Evolutionary conservation across 1,284 basidiomycete species (phyloP).

Genomic region (Termitomyces sp.): DNA sequence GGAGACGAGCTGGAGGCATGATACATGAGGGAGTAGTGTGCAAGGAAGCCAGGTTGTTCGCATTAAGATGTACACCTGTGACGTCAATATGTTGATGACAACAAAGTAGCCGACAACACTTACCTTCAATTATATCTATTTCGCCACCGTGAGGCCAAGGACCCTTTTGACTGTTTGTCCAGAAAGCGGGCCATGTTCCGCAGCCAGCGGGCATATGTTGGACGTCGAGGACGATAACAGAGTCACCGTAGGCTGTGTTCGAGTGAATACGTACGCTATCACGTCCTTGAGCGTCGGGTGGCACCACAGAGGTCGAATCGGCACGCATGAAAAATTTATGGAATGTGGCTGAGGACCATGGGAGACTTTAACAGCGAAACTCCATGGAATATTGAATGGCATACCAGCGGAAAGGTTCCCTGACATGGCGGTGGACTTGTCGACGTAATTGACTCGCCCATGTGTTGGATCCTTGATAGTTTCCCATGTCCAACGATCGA

Average conservation of each 20-base stretch:
- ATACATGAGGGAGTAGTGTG: conserved; percentile 47
- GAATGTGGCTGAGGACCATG: conserved; percentile 24
- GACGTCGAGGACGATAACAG: conserved; percentile 44
- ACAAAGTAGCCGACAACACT: background rate
- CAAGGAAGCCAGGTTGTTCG: conserved; percentile 44
- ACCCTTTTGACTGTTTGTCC: conserved; percentile 48
- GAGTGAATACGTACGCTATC: conserved; percentile 49
- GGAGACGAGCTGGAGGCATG: conserved; percentile 32
- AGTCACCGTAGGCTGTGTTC: conserved; percentile 35
- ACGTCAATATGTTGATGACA: background rate
- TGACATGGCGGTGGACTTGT: conserved; percentile 30
- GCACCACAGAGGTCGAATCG: conserved; percentile 34
- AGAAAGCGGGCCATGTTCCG: conserved; percentile 62
- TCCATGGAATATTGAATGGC: conserved; percentile 2
- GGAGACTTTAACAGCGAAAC: background rate
- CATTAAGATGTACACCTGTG: conserved; percentile 39
- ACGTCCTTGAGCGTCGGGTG: conserved; percentile 35
- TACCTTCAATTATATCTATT: conserved; percentile 49
- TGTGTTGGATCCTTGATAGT: conserved; percentile 49
- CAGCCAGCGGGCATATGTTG: conserved; percentile 54
- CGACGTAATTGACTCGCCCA: conserved; percentile 50
- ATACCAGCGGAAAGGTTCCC: conserved; percentile 39
- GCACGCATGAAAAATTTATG: conserved; percentile 48
- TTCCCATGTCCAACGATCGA: conserved; percentile 41
- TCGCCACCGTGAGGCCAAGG: conserved; percentile 52